phyloP scores from a whole-genome alignment of 2,329 filamentous ascomycete genomes.

The Colletotrichum sp. region DNA sequence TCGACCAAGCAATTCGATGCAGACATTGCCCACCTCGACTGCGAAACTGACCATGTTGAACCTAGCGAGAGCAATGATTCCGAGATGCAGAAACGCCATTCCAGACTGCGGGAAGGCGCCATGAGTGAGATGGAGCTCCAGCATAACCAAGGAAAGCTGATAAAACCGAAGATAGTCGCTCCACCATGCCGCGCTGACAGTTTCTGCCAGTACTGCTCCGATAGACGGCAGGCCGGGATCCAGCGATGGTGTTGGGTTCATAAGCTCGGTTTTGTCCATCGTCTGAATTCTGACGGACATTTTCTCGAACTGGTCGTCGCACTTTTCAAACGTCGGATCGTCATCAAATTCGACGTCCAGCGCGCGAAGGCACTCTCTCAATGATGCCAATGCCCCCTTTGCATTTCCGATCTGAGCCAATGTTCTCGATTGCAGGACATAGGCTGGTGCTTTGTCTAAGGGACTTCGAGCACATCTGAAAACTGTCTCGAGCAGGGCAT shows the following conservation, averaged over 20 bases:
- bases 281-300: slow-evolving; percentile 64
- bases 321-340: slow-evolving; percentile 74
- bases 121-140: slow-evolving; percentile 66
- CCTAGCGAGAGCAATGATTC: slow-evolving; percentile 69
- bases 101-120: slow-evolving; percentile 75
- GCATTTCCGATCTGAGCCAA: slow-evolving; percentile 77
- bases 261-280: slow-evolving; percentile 54
- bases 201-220: slow-evolving; percentile 74
- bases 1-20: slow-evolving; percentile 67
- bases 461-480: slow-evolving; percentile 73
- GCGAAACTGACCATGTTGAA: slow-evolving; percentile 76
- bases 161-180: slow-evolving; percentile 75
- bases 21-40: slow-evolving; percentile 66
- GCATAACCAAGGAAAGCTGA: slow-evolving; percentile 69
- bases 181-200: slow-evolving; percentile 76
- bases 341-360: slow-evolving; percentile 72
- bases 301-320: slow-evolving; percentile 75
- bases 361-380: slow-evolving; percentile 74
- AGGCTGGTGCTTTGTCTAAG: slow-evolving; percentile 83
- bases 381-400: slow-evolving; percentile 67
- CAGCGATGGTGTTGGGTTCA: slow-evolving; percentile 45
- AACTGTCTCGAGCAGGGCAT: slow-evolving; percentile 71
- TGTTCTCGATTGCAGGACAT: slow-evolving; percentile 82
- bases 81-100: slow-evolving; percentile 71
- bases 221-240: slow-evolving; percentile 65